phyloP scores from a whole-genome alignment of 2,329 filamentous ascomycete species.

The Ophiocordyceps robertsii region DNA sequence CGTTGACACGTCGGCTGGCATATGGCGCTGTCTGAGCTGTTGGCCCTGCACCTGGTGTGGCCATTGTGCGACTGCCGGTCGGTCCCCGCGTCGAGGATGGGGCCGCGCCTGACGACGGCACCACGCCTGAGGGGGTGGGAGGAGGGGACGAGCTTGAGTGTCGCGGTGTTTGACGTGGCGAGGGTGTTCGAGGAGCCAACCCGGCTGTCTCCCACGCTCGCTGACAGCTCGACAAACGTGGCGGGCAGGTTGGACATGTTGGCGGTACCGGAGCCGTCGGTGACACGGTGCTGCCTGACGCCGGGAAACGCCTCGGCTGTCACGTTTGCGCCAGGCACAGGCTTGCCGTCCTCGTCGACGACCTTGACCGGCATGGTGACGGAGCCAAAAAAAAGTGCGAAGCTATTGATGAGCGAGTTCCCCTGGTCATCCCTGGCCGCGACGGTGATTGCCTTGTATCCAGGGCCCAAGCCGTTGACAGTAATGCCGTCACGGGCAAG shows the following conservation, averaged over 20 bases:
- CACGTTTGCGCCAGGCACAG: background rate
- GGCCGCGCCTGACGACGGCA: background rate
- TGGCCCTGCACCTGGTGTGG: background rate
- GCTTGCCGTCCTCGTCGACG: background rate
- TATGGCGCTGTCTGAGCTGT: background rate
- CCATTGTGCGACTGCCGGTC: background rate
- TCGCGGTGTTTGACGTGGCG: background rate
- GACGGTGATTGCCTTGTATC: background rate
- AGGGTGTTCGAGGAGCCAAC: background rate
- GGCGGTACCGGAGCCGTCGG: background rate
- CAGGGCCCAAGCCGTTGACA: background rate
- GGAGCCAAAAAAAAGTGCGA: background rate
- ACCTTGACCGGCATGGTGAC: background rate
- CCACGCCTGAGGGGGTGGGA: background rate
- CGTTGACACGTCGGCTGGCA: slow-evolving; percentile 3
- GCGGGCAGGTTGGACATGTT: background rate
- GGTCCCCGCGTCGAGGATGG: background rate
- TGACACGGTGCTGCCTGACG: background rate
- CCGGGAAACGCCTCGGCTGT: background rate
- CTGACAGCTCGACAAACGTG: background rate
- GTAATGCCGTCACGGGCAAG: background rate
- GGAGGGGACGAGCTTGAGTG: background rate
- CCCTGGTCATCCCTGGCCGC: background rate
- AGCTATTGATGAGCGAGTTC: background rate
- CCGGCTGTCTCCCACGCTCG: background rate